A percentile compares a stretch with the other conserved stretches of the same genome.
These are phyloP conservation scores for Epichloe brachyelytri DNA, from an alignment of 2,329 filamentous ascomycete species.

Conservation along the genomic window DNA sequence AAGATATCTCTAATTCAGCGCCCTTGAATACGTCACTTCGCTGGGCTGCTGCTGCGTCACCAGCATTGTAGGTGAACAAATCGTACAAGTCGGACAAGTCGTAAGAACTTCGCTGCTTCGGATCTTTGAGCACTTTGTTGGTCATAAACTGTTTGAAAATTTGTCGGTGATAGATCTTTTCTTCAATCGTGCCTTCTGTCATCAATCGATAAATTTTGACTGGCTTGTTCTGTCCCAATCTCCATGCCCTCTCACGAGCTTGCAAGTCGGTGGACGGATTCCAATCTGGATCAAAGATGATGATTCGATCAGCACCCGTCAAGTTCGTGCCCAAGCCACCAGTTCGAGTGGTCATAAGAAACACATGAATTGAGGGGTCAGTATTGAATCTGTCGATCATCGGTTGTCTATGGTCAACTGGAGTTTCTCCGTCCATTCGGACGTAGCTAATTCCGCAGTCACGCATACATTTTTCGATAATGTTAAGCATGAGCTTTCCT, in stretches of 20 bases:
- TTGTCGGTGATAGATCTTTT: conserved; percentile 97
- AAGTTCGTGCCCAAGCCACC: conserved; percentile 89
- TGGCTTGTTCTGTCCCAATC: conserved; percentile 84
- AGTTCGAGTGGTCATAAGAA: conserved; percentile 89
- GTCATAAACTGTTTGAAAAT: conserved; percentile 98
- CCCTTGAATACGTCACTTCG: conserved; percentile 78
- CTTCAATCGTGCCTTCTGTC: conserved; percentile 94
- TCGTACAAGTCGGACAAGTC: conserved; percentile 84
- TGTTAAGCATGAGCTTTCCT: conserved; percentile 88
- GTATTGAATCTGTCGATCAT: conserved; percentile 92
- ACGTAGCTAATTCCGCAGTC: conserved; percentile 61
- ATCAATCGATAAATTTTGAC: conserved; percentile 97
- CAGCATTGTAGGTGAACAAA: conserved; percentile 58
- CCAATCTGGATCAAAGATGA: conserved; percentile 98
- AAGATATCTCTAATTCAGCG: conserved; percentile 49
- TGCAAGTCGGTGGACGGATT: conserved; percentile 95
- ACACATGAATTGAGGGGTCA: conserved; percentile 66
- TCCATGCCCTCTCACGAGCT: conserved; percentile 89
- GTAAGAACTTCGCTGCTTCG: conserved; percentile 85
- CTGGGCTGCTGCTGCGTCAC: conserved; percentile 49
- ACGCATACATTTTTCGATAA: conserved; percentile 71
- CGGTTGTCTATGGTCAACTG: conserved; percentile 74
- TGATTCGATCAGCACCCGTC: conserved; percentile 87
- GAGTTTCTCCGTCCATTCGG: conserved; percentile 88
- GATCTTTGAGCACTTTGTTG: conserved; percentile 90